Base-by-base conservation (phyloP, 1,139 yeast species). In the Pichia kudriavzevii region DNA sequence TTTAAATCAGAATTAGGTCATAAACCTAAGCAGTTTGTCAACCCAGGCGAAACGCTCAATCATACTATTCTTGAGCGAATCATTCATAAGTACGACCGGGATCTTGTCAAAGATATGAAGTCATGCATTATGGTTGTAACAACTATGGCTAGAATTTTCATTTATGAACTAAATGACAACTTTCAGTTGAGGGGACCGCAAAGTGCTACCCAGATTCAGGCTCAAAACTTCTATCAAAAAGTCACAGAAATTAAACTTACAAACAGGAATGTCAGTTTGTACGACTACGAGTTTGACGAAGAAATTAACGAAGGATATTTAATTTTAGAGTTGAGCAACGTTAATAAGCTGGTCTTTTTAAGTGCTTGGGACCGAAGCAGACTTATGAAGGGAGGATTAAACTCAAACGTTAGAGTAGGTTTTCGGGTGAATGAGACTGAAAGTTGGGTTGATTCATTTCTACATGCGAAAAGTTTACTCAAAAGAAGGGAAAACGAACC, bases 261-360 rank as follows among this genome's bases (percentile, higher is more conserved):
- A 41, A 78, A 61, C 68, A 75, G 47, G 52, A 76, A 75, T 46
- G 75, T 79, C 41, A 81, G 82, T 55, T 75, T 80, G 78, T 80
- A 79, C 52, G 88, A 80, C 55, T 80, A 78, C 55, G 91, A 80
- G 50, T 79, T 80, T 54, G 70, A 72, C 44, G 79, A 72, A 30
- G 59, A 57, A 11, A 60, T 56, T n/a, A 60, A 60, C 25, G 69
- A 61, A 36, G 88, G 88, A 1, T 79, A 73, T 47, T 61, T 80
- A 34, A 78, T 80, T 12, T 54, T 80, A 24, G 88, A 80, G 47
- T 61, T 78, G 46, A 65, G 74, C 36, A 69, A 69, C 44, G 66
- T 68, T 39, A 79, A 78, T 28, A 72, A 72, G 43, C 63, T 81
- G 58, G 66, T 79, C 5, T 76, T 80, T 39, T 63, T 80, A 36